These are phyloP conservation scores for Sarocladium strictum DNA, from an alignment of 2,329 filamentous ascomycete species.

Conservation along the genomic window DNA sequence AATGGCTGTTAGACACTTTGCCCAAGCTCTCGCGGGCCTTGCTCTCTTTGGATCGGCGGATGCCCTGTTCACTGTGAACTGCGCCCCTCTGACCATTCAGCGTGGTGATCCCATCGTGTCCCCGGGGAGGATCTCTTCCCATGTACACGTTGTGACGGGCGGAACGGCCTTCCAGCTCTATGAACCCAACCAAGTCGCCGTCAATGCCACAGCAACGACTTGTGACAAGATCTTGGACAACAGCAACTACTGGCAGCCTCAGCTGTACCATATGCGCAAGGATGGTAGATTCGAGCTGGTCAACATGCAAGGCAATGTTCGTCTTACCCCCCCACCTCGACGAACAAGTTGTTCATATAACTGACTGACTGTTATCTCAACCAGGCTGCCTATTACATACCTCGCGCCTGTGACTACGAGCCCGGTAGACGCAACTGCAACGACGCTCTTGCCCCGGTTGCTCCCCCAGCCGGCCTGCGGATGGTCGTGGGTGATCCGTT, in stretches of 20 bases:
- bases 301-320: slow-evolving; percentile 22
- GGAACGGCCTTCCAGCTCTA: slow-evolving; percentile 53
- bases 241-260: slow-evolving; percentile 65
- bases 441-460: slow-evolving; percentile 30
- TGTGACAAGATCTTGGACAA: slow-evolving; percentile 32
- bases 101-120: slow-evolving; percentile 54
- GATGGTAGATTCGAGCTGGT: slow-evolving; percentile 49
- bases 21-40: background rate
- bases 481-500: slow-evolving; percentile 59
- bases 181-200: slow-evolving; percentile 47
- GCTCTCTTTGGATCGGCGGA: background rate
- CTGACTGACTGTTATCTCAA: background rate
- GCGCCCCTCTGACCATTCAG: slow-evolving; percentile 25
- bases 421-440: slow-evolving; percentile 18
- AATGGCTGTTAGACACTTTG: background rate
- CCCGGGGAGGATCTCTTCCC: slow-evolving; percentile 45
- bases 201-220: slow-evolving; percentile 54
- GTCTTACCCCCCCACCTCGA: no score
- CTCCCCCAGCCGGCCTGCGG: slow-evolving; percentile 57
- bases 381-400: slow-evolving; percentile 22
- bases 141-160: slow-evolving; percentile 58
- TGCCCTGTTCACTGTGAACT: slow-evolving; percentile 7
- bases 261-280: slow-evolving; percentile 42
- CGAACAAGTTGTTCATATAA: background rate
- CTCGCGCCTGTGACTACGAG: slow-evolving; percentile 21